Conservation (phyloP, 257 asterid genomes). For the Scutellaria galericulata region DNA sequence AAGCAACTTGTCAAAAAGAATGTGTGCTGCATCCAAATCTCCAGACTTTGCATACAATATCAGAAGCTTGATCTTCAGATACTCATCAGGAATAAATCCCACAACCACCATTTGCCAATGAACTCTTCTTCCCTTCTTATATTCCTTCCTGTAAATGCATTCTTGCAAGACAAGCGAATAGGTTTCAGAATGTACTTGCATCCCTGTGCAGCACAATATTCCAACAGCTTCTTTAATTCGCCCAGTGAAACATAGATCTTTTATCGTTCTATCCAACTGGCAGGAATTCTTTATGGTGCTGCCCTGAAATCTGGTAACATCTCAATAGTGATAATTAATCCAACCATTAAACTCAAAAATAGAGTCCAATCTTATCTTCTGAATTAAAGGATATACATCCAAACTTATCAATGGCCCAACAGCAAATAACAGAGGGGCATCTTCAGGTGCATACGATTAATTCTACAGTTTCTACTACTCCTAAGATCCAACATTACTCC, state of each 20-base stretch:
- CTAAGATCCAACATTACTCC: slow-evolving; percentile 29
- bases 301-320: slow-evolving; percentile 88
- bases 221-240: slow-evolving; percentile 84
- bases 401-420: slow-evolving; percentile 24
- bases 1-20: slow-evolving; percentile 61
- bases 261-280: slow-evolving; percentile 70
- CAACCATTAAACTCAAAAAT: slow-evolving; percentile 38
- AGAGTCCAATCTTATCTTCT: slow-evolving; percentile 35
- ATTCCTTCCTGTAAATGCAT: slow-evolving; percentile 75
- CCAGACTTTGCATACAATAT: slow-evolving; percentile 86
- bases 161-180: slow-evolving; percentile 92
- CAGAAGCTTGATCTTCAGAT: slow-evolving; percentile 75
- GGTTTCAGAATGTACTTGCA: slow-evolving; percentile 61
- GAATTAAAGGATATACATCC: slow-evolving; percentile 26
- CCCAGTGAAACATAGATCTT: slow-evolving; percentile 85
- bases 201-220: slow-evolving; percentile 67
- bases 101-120: slow-evolving; percentile 86
- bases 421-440: slow-evolving; percentile 22
- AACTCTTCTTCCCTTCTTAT: slow-evolving; percentile 70
- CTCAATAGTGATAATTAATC: slow-evolving; percentile 52
- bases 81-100: slow-evolving; percentile 73
- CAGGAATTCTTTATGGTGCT: slow-evolving; percentile 41
- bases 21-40: slow-evolving; percentile 59
- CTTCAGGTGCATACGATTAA: neutral
- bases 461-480: slow-evolving; percentile 16